Evolutionary conservation across 2,329 filamentous ascomycete genomes (phyloP), one percentile per base, ranked within the genome.

Genomic region (Botrytis hyacinthi): DNA sequence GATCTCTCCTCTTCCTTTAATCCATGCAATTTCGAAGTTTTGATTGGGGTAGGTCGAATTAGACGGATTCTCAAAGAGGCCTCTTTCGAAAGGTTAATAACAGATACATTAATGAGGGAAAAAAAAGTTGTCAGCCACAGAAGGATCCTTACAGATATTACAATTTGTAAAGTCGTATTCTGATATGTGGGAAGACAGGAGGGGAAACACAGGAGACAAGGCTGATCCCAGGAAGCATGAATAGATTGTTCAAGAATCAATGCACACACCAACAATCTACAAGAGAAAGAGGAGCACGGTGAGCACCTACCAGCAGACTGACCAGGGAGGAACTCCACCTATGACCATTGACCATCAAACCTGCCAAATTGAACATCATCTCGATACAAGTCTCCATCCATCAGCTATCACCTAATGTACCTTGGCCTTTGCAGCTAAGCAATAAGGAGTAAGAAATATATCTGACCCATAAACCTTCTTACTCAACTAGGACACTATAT

Each of bases 161-260:
- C 54, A 35, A 35, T 61, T 46, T 61, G 20, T 32, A n/a, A 40
- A 46, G 51, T 61, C 37, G 51, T 35, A 70, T 40, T 35, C n/a
- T 46, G 29, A 62, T 62, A 70, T 70, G 68, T 70, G 57, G 29
- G 68, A 61, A 46, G 68, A 70, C 68, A 46, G 51, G 37, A 62
- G 42, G 40, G 57, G 68, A 61, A 70, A 62, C 26, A 60, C 51
- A 44, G 40, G 46, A 46, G 68, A 42, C 71, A 72, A 72, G 71
- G 71, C 71, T 72, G 71, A 72, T 72, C 71, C 71, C 32, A 69
- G 71, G 37, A 29, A 69, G 29, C 32, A 69, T 60, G 62, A 72
- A 72, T 72, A 40, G 37, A 66, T 72, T 67, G 37, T 54, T 61
- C 42, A 57, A 29, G n/a, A 57, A 57, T 57, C 51, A 72, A 72